phyloP scores from a whole-genome alignment of 148 eudicot genomes.

The Bassia scoparia region DNA sequence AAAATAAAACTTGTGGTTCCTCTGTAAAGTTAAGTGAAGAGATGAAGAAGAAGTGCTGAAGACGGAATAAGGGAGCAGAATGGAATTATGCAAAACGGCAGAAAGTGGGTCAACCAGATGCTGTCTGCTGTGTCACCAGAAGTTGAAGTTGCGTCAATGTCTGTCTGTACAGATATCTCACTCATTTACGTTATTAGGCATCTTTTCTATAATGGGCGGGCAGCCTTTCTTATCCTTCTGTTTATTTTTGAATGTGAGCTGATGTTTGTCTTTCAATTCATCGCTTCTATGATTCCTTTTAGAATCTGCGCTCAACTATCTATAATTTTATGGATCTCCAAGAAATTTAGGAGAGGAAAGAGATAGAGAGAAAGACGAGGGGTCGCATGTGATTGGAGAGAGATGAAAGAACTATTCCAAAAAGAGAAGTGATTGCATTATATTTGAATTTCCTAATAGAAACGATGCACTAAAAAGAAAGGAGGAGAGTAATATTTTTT shows the following conservation, averaged over 20 bases:
- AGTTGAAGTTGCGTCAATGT: constrained; percentile 52
- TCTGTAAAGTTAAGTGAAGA: constrained; percentile 75
- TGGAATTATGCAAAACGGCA: constrained; percentile 35
- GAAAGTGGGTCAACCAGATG: constrained; percentile 34
- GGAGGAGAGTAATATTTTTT: too few relatives aligned
- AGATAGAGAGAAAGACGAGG: too few relatives aligned
- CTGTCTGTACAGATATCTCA: constrained; percentile 28
- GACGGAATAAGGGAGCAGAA: constrained; percentile 28
- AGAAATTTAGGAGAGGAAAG: too few relatives aligned
- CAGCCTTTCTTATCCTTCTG: background rate
- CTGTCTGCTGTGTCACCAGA: constrained; percentile 25
- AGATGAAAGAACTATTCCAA: too few relatives aligned
- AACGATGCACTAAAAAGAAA: too few relatives aligned
- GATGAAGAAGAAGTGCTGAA: constrained; percentile 55
- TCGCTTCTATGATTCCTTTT: too few relatives aligned
- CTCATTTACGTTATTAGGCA: background rate
- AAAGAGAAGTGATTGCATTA: too few relatives aligned
- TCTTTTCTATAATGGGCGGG: background rate
- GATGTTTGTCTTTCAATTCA: background rate
- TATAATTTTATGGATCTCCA: too few relatives aligned
- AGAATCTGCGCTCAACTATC: too few relatives aligned
- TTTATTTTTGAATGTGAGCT: constrained; percentile 5
- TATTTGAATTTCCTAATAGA: too few relatives aligned
- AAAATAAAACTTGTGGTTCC: constrained; percentile 80
- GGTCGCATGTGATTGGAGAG: too few relatives aligned